Evolutionary conservation across 2,329 filamentous ascomycete species (phyloP).

Genomic region (Monascus ruber): DNA sequence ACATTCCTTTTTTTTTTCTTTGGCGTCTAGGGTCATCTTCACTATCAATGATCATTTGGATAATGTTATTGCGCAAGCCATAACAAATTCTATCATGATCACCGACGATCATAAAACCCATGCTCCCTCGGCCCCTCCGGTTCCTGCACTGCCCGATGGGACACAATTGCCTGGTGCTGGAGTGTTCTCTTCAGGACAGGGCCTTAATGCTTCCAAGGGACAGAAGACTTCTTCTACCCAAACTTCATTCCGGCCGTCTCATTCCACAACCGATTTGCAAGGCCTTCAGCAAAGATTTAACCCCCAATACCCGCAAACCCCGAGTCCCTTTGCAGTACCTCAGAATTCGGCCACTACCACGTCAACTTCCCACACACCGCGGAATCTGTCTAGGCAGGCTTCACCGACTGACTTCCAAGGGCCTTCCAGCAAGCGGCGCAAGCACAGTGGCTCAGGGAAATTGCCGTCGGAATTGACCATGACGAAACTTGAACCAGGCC

Average conservation of each 20-base stretch:
- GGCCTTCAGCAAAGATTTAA: constrained; percentile 44
- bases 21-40: constrained; percentile 59
- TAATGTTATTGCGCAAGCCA: constrained; percentile 68
- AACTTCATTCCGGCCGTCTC: constrained; percentile 44
- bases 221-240: constrained; percentile 16
- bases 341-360: constrained; percentile 27
- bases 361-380: constrained; percentile 44
- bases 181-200: constrained; percentile 29
- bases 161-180: constrained; percentile 32
- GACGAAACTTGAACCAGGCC: constrained; percentile 62
- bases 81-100: constrained; percentile 86
- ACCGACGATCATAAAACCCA: constrained; percentile 97
- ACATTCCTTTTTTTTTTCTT: constrained; percentile 4
- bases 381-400: constrained; percentile 58
- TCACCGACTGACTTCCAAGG: constrained; percentile 57
- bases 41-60: constrained; percentile 76
- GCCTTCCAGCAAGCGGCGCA: constrained; percentile 67
- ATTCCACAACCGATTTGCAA: constrained; percentile 54
- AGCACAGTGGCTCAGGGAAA: constrained; percentile 58
- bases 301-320: constrained; percentile 28
- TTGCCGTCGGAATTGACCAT: constrained; percentile 65
- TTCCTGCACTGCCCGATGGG: constrained; percentile 25
- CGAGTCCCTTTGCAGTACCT: constrained; percentile 28
- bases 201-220: constrained; percentile 18
- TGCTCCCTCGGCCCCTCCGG: constrained; percentile 30